Evolutionary conservation across 257 asterid genomes (phyloP).

Genomic region (Solanum paucissectum): DNA sequence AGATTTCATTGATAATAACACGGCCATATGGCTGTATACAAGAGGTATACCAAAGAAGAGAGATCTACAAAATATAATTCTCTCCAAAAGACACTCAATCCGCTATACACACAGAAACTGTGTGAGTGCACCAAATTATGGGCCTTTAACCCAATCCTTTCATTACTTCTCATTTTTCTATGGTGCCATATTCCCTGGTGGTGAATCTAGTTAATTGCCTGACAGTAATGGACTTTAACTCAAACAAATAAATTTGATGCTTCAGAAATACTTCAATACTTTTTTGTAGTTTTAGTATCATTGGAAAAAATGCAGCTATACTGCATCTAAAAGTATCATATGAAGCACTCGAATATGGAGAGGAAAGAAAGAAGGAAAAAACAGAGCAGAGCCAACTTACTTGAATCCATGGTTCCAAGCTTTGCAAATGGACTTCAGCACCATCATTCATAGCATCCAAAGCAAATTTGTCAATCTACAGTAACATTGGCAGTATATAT

Average conservation of each 20-base stretch:
- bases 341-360: background rate
- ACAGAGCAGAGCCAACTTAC: slow-evolving; percentile 16
- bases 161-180: background rate
- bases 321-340: background rate
- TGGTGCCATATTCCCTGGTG: background rate
- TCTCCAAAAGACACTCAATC: background rate
- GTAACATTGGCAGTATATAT: slow-evolving; percentile 1
- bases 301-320: background rate
- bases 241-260: background rate
- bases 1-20: background rate
- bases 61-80: background rate
- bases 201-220: background rate
- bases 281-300: background rate
- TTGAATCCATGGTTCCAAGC: slow-evolving; percentile 97
- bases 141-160: background rate
- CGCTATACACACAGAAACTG: background rate
- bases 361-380: background rate
- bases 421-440: slow-evolving; percentile 82
- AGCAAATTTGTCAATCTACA: slow-evolving; percentile 85
- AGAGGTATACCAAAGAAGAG: background rate
- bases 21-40: background rate
- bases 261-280: background rate
- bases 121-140: background rate
- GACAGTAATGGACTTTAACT: background rate
- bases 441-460: slow-evolving; percentile 77